Conservation (phyloP, 139 green algal genomes). For the Eudorina sp. region DNA sequence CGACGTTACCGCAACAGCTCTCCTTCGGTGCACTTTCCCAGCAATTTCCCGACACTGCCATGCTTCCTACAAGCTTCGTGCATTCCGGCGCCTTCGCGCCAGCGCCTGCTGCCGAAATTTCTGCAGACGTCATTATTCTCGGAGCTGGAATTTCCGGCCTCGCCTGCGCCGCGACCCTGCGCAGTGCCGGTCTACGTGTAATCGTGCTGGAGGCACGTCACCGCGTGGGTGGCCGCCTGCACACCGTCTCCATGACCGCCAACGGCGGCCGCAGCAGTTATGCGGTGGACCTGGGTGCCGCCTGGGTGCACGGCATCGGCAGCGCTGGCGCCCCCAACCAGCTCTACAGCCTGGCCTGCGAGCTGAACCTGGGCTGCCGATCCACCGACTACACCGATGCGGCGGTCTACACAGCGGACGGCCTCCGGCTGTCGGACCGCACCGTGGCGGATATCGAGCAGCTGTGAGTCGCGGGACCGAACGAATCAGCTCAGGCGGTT, state of each 20-base stretch:
- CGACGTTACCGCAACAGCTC: too few relatives aligned
- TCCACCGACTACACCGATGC: constrained; percentile 40
- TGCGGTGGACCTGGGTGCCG: constrained; percentile 46
- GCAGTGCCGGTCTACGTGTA: constrained; percentile 50
- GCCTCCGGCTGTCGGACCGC: neutral
- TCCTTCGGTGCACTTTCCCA: too few relatives aligned
- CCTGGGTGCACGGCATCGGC: constrained; percentile 65
- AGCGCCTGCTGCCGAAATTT: too few relatives aligned
- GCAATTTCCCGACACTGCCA: too few relatives aligned
- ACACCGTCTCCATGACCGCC: constrained; percentile 48
- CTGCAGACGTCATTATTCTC: constrained; percentile 67
- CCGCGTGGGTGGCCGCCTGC: constrained; percentile 74
- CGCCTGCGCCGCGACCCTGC: constrained; percentile 54
- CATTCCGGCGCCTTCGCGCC: too few relatives aligned
- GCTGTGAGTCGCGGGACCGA: constrained; percentile 14
- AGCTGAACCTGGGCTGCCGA: constrained; percentile 31
- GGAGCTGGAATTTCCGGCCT: constrained; percentile 79
- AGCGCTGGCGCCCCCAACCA: constrained; percentile 33
- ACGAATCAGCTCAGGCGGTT: neutral
- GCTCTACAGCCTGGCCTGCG: constrained; percentile 44
- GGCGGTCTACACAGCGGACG: neutral
- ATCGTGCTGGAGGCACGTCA: constrained; percentile 77
- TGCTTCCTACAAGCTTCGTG: too few relatives aligned
- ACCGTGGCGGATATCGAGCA: constrained; percentile 22
- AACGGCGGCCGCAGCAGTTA: neutral